These are phyloP conservation scores for Sporothrix globosa DNA, from an alignment of 2,329 filamentous ascomycete species.

Conservation along the genomic window DNA sequence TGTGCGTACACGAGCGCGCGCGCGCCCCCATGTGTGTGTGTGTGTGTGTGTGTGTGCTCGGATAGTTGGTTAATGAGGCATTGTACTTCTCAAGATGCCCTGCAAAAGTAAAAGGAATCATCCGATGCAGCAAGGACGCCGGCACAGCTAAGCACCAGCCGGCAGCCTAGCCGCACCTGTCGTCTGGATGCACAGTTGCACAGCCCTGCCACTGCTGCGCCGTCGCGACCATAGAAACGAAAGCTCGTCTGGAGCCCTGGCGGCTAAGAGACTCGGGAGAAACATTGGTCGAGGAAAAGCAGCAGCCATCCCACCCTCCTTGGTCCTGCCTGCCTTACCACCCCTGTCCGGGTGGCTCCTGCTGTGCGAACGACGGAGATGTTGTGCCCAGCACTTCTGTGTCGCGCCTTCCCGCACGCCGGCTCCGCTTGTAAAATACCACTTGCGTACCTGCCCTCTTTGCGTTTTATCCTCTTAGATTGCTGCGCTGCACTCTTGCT, in stretches of 20 bases:
- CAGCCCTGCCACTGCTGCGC: slow-evolving; percentile 25
- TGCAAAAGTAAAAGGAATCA: background rate
- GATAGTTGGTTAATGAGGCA: background rate
- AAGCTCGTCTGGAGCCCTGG: background rate
- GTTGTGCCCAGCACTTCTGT: background rate
- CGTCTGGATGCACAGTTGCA: slow-evolving; percentile 16
- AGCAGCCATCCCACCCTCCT: slow-evolving; percentile 14
- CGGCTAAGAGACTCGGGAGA: background rate
- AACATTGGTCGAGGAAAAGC: background rate
- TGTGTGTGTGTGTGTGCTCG: background rate
- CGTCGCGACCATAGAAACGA: slow-evolving; percentile 13
- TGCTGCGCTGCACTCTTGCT: slow-evolving; percentile 23
- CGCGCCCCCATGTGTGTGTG: too few species aligned
- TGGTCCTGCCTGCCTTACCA: background rate
- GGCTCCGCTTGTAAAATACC: slow-evolving; percentile 1
- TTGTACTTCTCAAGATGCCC: background rate
- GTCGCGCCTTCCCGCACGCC: background rate
- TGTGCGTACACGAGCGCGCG: background rate
- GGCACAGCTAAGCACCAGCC: background rate
- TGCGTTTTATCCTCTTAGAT: slow-evolving; percentile 28
- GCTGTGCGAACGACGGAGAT: background rate
- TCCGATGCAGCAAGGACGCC: background rate
- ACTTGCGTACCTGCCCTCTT: background rate
- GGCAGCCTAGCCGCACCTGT: slow-evolving; percentile 1
- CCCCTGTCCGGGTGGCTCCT: background rate